Base-by-base conservation (phyloP, 257 asterid species). In the Fraxinus anomala region DNA sequence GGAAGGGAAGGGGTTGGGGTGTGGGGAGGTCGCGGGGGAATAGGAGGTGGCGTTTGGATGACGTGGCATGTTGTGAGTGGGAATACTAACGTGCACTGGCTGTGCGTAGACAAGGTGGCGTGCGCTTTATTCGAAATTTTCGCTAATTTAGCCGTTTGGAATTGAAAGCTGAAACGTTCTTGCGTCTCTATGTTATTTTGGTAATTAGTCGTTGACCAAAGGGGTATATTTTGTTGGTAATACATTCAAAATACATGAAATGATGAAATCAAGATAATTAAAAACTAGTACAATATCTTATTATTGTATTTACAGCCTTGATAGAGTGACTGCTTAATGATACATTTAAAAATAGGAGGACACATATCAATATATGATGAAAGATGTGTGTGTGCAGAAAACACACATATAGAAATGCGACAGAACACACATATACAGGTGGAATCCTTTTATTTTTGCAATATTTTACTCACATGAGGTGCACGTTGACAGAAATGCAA, bases 51-150 rank as follows among this genome's bases (percentile, higher is more conserved):
- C 79, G 68, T 21, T 19, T 39, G 31, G 83, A n/a, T 75, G 84
- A 82, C 81, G 86, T 85, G 88, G 88, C 81, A 30, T 23, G 0
- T 1, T n/a, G 19, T 73, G n/a, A 81, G 16, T 81, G 83, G 85
- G 51, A n/a, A 49, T 24, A 42, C 76, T 82, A 71, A 51, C 73
- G 85, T 84, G 81, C 77, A 72, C 85, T 21, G 78, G 68, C 70
- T 30, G 51, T 75, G 68, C 13, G 72, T 23, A 59, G 72, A 26
- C 39, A 31, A 2, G 66, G 76, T 47, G 17, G 67, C 16, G 65
- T 72, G 63, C 76, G 66, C 76, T 72, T 72, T 72, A 21, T 72
- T 72, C 76, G 76, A 72, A 72, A 63, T 23, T 72, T 72, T 14
- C 5, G 76, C 65, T n/a, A 16, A 72, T 44, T 72, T 47, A 72